Evolutionary conservation across 495 filamentous ascomycete genomes (phyloP).

Genomic region (Penicillium soppii): DNA sequence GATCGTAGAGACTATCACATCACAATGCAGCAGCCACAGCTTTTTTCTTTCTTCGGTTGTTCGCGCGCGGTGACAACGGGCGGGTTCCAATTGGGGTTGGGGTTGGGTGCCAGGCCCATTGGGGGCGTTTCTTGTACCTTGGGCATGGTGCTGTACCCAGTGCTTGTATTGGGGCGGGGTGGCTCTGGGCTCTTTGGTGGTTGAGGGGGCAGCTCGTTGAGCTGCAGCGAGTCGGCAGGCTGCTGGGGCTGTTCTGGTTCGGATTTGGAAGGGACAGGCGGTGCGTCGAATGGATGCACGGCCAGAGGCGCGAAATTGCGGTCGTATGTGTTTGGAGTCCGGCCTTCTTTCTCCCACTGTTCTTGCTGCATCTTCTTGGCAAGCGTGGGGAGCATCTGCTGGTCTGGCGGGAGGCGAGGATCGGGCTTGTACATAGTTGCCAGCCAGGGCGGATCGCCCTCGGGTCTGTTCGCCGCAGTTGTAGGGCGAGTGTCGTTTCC

Average conservation of each 20-base stretch:
- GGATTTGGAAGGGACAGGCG: conserved; percentile 20
- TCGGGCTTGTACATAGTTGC: conserved; percentile 94
- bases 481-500: conserved; percentile 57
- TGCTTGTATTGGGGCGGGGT: conserved; percentile 37
- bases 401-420: conserved; percentile 87
- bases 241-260: conserved; percentile 15
- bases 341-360: conserved; percentile 90
- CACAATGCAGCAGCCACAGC: conserved; percentile 53
- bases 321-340: conserved; percentile 77
- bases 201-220: conserved; percentile 30
- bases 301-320: conserved; percentile 78
- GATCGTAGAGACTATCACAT: conserved; percentile 40
- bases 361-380: conserved; percentile 90
- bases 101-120: conserved; percentile 28
- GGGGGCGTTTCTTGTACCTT: conserved; percentile 47
- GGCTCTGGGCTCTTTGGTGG: conserved; percentile 35
- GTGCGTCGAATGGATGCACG: conserved; percentile 45
- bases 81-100: conserved; percentile 39
- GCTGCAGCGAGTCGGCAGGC: conserved; percentile 10
- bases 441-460: conserved; percentile 96
- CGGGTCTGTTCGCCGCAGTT: conserved; percentile 70
- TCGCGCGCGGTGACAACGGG: conserved; percentile 38
- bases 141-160: conserved; percentile 55
- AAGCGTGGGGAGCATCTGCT: conserved; percentile 92
- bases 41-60: conserved; percentile 41